Percentiles rank a stretch among this genome's conserved stretches.
Conservation (phyloP, 192 early-diverging fungal species). For the Umbelopsis sp. region DNA sequence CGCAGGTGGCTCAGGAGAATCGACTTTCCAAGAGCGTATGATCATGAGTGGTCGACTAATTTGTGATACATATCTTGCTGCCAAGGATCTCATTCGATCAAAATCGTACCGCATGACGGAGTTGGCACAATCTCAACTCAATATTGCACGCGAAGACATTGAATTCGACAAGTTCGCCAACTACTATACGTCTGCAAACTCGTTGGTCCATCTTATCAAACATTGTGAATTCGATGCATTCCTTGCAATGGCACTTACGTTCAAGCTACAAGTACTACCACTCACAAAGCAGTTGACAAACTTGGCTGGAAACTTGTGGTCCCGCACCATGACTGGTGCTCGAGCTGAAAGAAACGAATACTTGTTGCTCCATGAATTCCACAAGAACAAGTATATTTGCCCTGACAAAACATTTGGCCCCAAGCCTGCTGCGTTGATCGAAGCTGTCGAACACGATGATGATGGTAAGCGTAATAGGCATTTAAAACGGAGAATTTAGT, state of each 20-base stretch:
- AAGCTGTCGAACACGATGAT: slow-evolving; percentile 32
- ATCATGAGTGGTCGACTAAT: slow-evolving; percentile 85
- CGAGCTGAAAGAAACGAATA: slow-evolving; percentile 96
- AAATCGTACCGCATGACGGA: slow-evolving; percentile 84
- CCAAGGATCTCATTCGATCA: slow-evolving; percentile 84
- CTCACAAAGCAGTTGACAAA: slow-evolving; percentile 91
- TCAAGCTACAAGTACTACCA: slow-evolving; percentile 86
- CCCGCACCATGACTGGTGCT: slow-evolving; percentile 84
- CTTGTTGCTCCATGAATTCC: slow-evolving; percentile 95
- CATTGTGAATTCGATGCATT: slow-evolving; percentile 85
- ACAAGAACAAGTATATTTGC: slow-evolving; percentile 85
- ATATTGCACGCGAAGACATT: slow-evolving; percentile 79
- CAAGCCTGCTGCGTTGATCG: slow-evolving; percentile 21
- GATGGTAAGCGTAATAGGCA: slow-evolving; percentile 19
- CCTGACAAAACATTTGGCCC: slow-evolving; percentile 75
- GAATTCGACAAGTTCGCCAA: slow-evolving; percentile 75
- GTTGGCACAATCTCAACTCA: slow-evolving; percentile 76
- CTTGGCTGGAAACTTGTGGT: slow-evolving; percentile 96
- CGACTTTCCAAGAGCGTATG: slow-evolving; percentile 72
- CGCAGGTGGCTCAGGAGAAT: slow-evolving; percentile 79
- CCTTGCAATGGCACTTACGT: slow-evolving; percentile 80
- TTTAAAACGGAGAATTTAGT: not conserved
- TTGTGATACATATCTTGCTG: slow-evolving; percentile 90
- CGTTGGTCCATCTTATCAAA: slow-evolving; percentile 71
- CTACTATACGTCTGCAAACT: slow-evolving; percentile 63